Evolutionary conservation across 768 basidiomycete species (phyloP).

Genomic region (Filobasidium wieringae): DNA sequence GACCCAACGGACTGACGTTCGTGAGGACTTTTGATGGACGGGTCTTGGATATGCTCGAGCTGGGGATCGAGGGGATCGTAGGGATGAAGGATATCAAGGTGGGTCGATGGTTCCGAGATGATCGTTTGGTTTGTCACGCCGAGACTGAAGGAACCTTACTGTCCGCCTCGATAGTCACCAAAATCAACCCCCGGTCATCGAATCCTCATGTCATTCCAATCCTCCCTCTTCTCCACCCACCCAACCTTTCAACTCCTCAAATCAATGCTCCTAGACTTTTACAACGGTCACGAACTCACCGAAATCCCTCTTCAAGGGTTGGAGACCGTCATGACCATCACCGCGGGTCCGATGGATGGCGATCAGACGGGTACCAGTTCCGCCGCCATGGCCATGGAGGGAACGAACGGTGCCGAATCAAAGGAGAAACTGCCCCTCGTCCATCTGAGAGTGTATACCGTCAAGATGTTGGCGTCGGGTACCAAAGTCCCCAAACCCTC

Average conservation of each 20-base stretch:
- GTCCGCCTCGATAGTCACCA: slow-evolving; percentile 48
- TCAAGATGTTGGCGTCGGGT: slow-evolving; percentile 61
- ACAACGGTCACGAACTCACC: slow-evolving; percentile 70
- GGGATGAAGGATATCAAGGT: slow-evolving; percentile 79
- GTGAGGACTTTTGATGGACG: slow-evolving; percentile 73
- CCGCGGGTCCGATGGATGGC: slow-evolving; percentile 27
- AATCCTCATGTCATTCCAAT: slow-evolving; percentile 90
- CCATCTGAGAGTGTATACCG: slow-evolving; percentile 77
- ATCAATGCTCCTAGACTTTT: slow-evolving; percentile 78
- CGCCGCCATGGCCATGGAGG: slow-evolving; percentile 39
- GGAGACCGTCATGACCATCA: slow-evolving; percentile 32
- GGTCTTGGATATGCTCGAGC: slow-evolving; percentile 88
- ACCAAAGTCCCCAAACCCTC: slow-evolving; percentile 68
- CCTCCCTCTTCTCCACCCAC: slow-evolving; percentile 86
- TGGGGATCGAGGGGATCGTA: slow-evolving; percentile 70
- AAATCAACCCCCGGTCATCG: slow-evolving; percentile 83
- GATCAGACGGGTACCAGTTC: neutral
- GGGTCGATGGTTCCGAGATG: slow-evolving; percentile 24
- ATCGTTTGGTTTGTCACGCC: neutral
- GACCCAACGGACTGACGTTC: slow-evolving; percentile 74
- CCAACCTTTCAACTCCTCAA: slow-evolving; percentile 85
- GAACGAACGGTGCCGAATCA: slow-evolving; percentile 39
- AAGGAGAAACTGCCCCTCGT: slow-evolving; percentile 55
- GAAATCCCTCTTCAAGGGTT: slow-evolving; percentile 54
- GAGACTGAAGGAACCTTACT: neutral